Percentiles rank a stretch among this genome's conserved stretches.
These are phyloP conservation scores for Chrysoporthe cubensis DNA, from an alignment of 2,329 filamentous ascomycete genomes.

Conservation along the genomic window DNA sequence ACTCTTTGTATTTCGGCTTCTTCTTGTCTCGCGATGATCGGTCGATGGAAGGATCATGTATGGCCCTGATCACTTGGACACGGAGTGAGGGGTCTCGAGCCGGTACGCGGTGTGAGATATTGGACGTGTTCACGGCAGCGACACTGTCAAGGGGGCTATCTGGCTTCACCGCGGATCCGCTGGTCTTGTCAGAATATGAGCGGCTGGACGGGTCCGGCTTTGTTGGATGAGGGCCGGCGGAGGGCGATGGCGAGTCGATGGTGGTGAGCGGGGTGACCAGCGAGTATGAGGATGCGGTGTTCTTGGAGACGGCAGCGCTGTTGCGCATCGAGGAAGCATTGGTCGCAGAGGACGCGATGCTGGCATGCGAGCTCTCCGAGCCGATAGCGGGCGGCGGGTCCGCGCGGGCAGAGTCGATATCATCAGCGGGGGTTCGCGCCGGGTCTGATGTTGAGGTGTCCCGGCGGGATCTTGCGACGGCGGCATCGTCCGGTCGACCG, in stretches of 20 bases:
- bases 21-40: slow-evolving; percentile 56
- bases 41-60: slow-evolving; percentile 64
- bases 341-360: slow-evolving; percentile 73
- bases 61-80: slow-evolving; percentile 61
- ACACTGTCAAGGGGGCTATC: slow-evolving; percentile 37
- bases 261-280: slow-evolving; percentile 56
- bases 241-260: slow-evolving; percentile 56
- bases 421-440: slow-evolving; percentile 51
- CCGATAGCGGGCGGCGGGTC: slow-evolving; percentile 73
- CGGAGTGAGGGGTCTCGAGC: slow-evolving; percentile 60
- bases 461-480: slow-evolving; percentile 41
- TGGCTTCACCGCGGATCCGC: slow-evolving; percentile 37
- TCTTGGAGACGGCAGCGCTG: slow-evolving; percentile 44
- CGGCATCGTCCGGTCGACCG: slow-evolving; percentile 30
- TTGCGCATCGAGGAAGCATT: slow-evolving; percentile 51
- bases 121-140: slow-evolving; percentile 38
- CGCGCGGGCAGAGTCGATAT: slow-evolving; percentile 62
- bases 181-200: slow-evolving; percentile 46
- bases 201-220: slow-evolving; percentile 61
- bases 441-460: slow-evolving; percentile 42
- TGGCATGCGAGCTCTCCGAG: slow-evolving; percentile 73
- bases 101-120: slow-evolving; percentile 49
- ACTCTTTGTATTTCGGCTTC: slow-evolving; percentile 66
- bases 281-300: slow-evolving; percentile 44
- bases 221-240: slow-evolving; percentile 51